These are phyloP conservation scores for Rhodotorula taiwanensis DNA, from an alignment of 768 basidiomycete genomes.

Conservation along the genomic window DNA sequence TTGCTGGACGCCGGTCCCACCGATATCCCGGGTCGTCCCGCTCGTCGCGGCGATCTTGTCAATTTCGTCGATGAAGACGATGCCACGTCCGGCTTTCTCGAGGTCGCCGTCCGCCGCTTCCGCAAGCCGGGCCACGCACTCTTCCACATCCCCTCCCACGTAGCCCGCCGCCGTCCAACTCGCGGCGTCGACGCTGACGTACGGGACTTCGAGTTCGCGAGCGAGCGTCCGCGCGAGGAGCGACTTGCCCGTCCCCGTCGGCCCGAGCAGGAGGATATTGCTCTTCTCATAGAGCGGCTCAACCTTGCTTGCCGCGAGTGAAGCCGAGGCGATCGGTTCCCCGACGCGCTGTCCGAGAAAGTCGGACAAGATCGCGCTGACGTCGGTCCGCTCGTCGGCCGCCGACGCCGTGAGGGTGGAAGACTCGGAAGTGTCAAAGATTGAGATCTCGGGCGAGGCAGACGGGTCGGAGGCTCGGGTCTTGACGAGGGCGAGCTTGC, in stretches of 20 bases:
- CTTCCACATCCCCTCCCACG: constrained; percentile 94
- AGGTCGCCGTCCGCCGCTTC: constrained; percentile 90
- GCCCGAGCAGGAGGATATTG: constrained; percentile 74
- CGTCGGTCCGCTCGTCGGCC: not conserved
- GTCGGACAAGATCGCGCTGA: constrained; percentile 9
- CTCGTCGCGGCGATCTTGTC: constrained; percentile 70
- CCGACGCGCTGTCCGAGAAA: constrained; percentile 13
- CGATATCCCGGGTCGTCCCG: constrained; percentile 64
- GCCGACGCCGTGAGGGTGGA: no score
- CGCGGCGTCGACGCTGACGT: constrained; percentile 87
- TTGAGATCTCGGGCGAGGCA: not conserved
- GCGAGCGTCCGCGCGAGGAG: constrained; percentile 86
- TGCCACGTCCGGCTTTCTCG: constrained; percentile 61
- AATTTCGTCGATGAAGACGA: constrained; percentile 92
- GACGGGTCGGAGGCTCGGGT: no score
- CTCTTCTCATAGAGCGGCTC: constrained; percentile 62
- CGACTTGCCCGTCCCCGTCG: constrained; percentile 45
- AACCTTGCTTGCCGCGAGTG: not conserved
- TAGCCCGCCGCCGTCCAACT: constrained; percentile 74
- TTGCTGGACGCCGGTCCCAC: constrained; percentile 94
- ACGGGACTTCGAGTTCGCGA: constrained; percentile 82
- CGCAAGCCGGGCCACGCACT: constrained; percentile 75
- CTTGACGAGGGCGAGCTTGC: constrained; percentile 4
- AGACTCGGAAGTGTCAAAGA: not conserved
- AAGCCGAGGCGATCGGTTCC: not conserved